Conservation (phyloP, 805 yeast genomes). For the Saturnispora serradocipensis region DNA sequence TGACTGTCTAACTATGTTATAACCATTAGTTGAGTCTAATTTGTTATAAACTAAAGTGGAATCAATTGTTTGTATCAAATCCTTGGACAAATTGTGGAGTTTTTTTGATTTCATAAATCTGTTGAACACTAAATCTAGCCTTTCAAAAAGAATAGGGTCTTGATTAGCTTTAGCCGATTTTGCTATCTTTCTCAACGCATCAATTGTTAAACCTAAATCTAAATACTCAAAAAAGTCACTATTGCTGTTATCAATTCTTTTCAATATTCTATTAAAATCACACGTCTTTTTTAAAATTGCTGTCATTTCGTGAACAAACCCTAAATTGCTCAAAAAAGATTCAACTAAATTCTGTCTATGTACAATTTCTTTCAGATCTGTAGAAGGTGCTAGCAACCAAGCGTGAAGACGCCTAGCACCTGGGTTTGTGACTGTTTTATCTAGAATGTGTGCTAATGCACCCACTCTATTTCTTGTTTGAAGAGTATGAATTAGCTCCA, state of each 20-base stretch:
- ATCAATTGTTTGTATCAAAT: slow-evolving; percentile 23
- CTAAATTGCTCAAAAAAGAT: slow-evolving; percentile 28
- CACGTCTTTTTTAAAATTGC: slow-evolving; percentile 36
- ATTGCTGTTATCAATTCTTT: slow-evolving; percentile 39
- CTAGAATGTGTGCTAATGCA: slow-evolving; percentile 59
- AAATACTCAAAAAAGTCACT: slow-evolving; percentile 25
- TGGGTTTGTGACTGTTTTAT: slow-evolving; percentile 67
- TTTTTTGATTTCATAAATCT: slow-evolving; percentile 11
- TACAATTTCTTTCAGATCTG: slow-evolving; percentile 45
- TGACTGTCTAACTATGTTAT: slow-evolving; percentile 17
- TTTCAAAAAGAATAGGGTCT: slow-evolving; percentile 4
- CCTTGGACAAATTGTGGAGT: slow-evolving; percentile 18
- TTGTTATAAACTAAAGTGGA: slow-evolving; percentile 14
- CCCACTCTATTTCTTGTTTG: slow-evolving; percentile 53
- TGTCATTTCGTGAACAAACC: slow-evolving; percentile 26
- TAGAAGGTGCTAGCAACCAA: slow-evolving; percentile 78
- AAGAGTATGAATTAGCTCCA: slow-evolving; percentile 58
- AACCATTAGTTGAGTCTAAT: slow-evolving; percentile 16
- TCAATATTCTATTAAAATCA: slow-evolving; percentile 53
- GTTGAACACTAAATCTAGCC: slow-evolving; percentile 17
- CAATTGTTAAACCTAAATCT: slow-evolving; percentile 23
- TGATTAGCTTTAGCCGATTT: slow-evolving; percentile 11
- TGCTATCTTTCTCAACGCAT: slow-evolving; percentile 23
- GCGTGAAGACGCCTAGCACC: slow-evolving; percentile 73
- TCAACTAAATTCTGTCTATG: slow-evolving; percentile 46